Percentiles rank a stretch among this genome's conserved stretches.
Conservation (phyloP, 1,139 yeast species). For the Lizanozyma gosingica region DNA sequence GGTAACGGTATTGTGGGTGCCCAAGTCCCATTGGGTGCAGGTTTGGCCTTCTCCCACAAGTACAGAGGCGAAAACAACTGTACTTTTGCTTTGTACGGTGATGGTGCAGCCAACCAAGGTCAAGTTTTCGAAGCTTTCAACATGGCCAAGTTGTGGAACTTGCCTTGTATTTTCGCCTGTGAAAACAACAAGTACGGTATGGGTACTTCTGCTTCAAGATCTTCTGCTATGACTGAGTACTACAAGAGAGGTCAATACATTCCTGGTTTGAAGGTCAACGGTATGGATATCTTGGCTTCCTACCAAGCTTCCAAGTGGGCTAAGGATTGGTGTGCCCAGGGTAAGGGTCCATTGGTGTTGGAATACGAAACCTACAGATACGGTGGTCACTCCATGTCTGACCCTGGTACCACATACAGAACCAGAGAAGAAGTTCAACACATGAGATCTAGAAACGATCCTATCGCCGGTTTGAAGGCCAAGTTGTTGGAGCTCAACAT, state of each 20-base stretch:
- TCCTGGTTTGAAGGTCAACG: slow-evolving; percentile 96
- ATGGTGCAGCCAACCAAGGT: slow-evolving; percentile 99
- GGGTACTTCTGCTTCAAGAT: slow-evolving; percentile 97
- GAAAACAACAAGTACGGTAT: slow-evolving; percentile 99
- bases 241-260: slow-evolving; percentile 99
- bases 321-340: slow-evolving; percentile 88
- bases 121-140: slow-evolving; percentile 95
- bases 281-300: slow-evolving; percentile 94
- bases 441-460: slow-evolving; percentile 98
- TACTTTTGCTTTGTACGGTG: slow-evolving; percentile 89
- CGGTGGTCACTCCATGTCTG: slow-evolving; percentile 99
- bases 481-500: slow-evolving; percentile 72
- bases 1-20: slow-evolving; percentile 99
- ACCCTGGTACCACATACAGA: slow-evolving; percentile 99
- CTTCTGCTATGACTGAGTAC: slow-evolving; percentile 94
- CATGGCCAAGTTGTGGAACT: slow-evolving; percentile 98
- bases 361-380: slow-evolving; percentile 98
- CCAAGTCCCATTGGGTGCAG: slow-evolving; percentile 97
- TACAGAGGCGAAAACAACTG: slow-evolving; percentile 77
- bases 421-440: slow-evolving; percentile 99
- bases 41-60: slow-evolving; percentile 94
- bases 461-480: slow-evolving; percentile 92
- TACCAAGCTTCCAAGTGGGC: slow-evolving; percentile 96
- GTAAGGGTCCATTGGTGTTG: slow-evolving; percentile 92
- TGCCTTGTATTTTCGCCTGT: slow-evolving; percentile 91